These are phyloP conservation scores for Paxillus rubicundulus DNA, from an alignment of 768 basidiomycete species.

Conservation along the genomic window DNA sequence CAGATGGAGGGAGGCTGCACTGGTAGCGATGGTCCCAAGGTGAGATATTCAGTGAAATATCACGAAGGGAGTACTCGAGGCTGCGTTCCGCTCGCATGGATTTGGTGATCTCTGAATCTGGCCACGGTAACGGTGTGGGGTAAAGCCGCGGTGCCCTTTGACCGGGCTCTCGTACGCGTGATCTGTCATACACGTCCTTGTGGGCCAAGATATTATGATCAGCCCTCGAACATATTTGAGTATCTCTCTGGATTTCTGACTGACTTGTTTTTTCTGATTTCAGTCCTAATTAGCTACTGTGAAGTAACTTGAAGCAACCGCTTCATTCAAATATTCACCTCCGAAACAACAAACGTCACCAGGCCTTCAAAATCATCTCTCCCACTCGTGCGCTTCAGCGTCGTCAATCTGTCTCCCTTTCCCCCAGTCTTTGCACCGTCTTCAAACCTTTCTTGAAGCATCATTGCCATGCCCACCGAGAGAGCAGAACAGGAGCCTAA, in stretches of 20 bases:
- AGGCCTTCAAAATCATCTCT: constrained; percentile 12
- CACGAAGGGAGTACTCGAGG: too few species aligned
- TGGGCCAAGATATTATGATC: neutral
- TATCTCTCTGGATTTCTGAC: neutral
- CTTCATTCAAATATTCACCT: too few species aligned
- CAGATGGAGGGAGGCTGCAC: too few species aligned
- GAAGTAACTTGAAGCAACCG: neutral
- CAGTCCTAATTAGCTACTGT: neutral
- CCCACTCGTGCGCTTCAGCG: constrained; percentile 15
- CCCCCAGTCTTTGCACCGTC: constrained; percentile 10
- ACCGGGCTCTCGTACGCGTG: neutral
- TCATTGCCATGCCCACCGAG: constrained; percentile 57
- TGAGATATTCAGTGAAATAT: too few species aligned
- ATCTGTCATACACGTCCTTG: neutral
- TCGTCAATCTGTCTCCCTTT: neutral
- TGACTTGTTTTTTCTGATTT: neutral
- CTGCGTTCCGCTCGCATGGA: too few species aligned
- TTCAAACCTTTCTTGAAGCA: constrained; percentile 14
- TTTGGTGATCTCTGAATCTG: neutral
- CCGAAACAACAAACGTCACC: constrained; percentile 18
- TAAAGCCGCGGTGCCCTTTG: neutral
- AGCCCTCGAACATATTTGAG: neutral
- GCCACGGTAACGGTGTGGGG: neutral
- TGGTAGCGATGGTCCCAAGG: too few species aligned
- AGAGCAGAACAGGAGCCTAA: constrained; percentile 64